phyloP scores from a whole-genome alignment of 441 rosid species.

The Erodium texanum region DNA sequence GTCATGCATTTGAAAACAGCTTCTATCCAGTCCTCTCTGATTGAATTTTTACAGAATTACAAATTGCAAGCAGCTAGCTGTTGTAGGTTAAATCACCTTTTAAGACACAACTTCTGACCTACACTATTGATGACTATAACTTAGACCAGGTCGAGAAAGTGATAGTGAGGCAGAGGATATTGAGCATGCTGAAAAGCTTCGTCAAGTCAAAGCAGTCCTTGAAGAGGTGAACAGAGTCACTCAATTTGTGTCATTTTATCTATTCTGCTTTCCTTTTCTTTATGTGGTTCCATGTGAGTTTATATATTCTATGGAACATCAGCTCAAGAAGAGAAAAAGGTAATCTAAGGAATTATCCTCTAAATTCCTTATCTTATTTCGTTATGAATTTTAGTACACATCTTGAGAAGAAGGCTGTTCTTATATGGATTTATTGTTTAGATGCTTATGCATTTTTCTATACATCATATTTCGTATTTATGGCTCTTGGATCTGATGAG shows the following conservation, averaged over 20 bases:
- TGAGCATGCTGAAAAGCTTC: conserved; percentile 99
- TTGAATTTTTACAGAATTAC: neutral
- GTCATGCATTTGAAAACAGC: neutral
- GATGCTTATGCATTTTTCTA: neutral
- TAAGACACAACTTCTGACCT: neutral
- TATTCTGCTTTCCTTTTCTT: neutral
- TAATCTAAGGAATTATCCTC: neutral
- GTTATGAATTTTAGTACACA: neutral
- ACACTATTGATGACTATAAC: conserved; percentile 1
- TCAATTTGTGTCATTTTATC: neutral
- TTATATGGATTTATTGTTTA: neutral
- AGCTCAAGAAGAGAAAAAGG: neutral
- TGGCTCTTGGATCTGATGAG: neutral
- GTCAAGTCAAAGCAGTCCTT: conserved; percentile 99
- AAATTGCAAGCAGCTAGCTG: neutral
- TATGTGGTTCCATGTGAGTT: neutral
- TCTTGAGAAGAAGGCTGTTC: conserved; percentile 3
- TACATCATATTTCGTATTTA: neutral
- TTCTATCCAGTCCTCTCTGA: neutral
- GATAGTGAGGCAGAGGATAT: conserved; percentile 98
- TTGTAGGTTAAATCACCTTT: neutral
- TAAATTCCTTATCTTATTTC: neutral
- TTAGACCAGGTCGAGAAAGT: conserved; percentile 79
- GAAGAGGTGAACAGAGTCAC: conserved; percentile 65
- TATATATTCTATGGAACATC: neutral